These are phyloP conservation scores for Cryptosporidium bovis DNA, from an alignment of 169 alveolate genomes.

Conservation along the genomic window DNA sequence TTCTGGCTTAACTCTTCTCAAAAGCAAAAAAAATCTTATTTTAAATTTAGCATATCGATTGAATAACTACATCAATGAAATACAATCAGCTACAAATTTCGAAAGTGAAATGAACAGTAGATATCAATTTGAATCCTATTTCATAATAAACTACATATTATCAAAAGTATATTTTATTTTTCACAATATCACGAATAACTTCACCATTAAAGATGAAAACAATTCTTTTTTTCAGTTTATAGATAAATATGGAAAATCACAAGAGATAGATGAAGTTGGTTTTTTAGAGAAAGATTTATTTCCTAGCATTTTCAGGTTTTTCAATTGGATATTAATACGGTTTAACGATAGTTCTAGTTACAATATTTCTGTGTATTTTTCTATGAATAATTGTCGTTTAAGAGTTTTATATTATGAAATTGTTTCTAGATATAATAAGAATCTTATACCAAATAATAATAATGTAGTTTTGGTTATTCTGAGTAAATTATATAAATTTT, in stretches of 20 bases:
- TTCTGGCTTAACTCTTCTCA: background rate
- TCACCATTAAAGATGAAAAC: no score
- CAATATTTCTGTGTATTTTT: background rate
- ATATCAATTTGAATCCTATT: slow-evolving; percentile 19
- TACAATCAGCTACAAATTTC: background rate
- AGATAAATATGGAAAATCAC: no score
- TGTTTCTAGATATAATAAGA: background rate
- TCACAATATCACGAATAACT: background rate
- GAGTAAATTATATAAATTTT: background rate
- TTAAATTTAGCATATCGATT: background rate
- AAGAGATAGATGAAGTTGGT: no score
- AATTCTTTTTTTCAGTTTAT: no score
- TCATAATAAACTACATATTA: slow-evolving; percentile 4
- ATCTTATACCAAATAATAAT: background rate
- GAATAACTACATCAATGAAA: background rate
- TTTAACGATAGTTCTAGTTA: background rate
- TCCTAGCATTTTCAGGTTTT: background rate
- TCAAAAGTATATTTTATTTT: background rate
- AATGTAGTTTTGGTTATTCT: background rate
- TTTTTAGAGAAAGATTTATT: no score
- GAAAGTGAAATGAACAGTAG: background rate
- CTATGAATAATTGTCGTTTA: background rate
- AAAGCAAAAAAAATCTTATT: background rate
- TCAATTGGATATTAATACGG: background rate
- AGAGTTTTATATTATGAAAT: background rate